Base-by-base conservation (phyloP, 2,329 filamentous ascomycete species). In the Calonectria pauciramosa region DNA sequence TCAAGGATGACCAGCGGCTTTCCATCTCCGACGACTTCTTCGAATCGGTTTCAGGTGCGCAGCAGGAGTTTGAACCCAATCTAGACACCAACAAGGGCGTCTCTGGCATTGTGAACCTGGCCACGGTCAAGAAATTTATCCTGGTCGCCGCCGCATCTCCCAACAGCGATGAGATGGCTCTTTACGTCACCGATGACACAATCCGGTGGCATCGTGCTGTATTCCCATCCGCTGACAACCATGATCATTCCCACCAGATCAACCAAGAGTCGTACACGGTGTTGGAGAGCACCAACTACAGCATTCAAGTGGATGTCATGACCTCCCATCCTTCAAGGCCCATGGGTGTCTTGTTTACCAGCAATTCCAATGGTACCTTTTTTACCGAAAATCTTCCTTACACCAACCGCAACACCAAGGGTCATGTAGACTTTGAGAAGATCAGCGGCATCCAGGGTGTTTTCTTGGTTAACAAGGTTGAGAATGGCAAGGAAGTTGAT, bases 301-400 rank as follows among this genome's bases (percentile, higher is more conserved):
- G 96, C 87, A 96, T 99, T 80, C 96, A 99, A 86, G 93, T 99
- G 70, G 96, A 99, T 84, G 96, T 99, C 76, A 93, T 96, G 90
- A 95, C 94, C 1, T 88, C 88, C 49, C 88, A 87, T 56, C 90
- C 90, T 16, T 90, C 89, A 1, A 91, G 90, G 47, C 91, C 94
- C 0, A 96, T 98, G 91, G 97, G 97, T 41, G 93, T 94, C 14
- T 89, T 99, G 71, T 96, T 98, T 82, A 98, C 96, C 8, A 99
- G 96, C 83, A 99, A 99, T 84, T 99, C 96, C 38, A 97, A 99
- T 83, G 97, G 97, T 75, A 98, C 96, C 3, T 98, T 96, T 85
- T 99, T 99, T 83, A 97, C 94, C 2, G 93, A 94, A 81, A 99
- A 98, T 81, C 91, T 96, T 71, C 94, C 97, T 73, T 94, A 98